Conservation (phyloP, 2,329 filamentous ascomycete genomes). For the Aureobasidium pullulans region DNA sequence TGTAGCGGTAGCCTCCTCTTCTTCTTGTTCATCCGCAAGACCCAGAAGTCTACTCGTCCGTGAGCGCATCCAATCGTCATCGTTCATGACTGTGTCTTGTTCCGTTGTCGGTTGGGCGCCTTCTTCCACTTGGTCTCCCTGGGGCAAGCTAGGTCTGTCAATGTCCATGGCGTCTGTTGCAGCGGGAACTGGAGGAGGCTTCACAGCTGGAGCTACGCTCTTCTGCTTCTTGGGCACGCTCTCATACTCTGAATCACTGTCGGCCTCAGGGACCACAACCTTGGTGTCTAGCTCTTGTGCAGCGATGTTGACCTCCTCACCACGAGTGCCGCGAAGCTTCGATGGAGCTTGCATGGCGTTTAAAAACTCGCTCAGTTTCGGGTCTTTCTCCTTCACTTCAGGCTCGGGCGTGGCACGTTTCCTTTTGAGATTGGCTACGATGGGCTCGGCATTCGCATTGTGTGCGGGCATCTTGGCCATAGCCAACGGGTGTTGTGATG, state of each 20-base stretch:
- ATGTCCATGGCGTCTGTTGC: neutral
- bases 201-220: constrained; percentile 15
- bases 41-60: constrained; percentile 81
- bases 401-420: constrained; percentile 53
- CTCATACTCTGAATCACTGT: constrained; percentile 66
- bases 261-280: constrained; percentile 32
- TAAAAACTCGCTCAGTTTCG: constrained; percentile 80
- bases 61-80: constrained; percentile 87
- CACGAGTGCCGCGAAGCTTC: constrained; percentile 52
- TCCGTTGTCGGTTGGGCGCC: constrained; percentile 18
- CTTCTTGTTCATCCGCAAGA: constrained; percentile 67
- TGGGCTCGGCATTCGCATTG: neutral
- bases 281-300: constrained; percentile 19
- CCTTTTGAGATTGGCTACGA: constrained; percentile 50
- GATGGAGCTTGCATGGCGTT: constrained; percentile 68
- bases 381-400: constrained; percentile 49
- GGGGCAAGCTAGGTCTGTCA: neutral
- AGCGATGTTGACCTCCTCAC: constrained; percentile 19
- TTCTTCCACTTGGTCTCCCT: neutral
- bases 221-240: constrained; percentile 45
- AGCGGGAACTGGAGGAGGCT: neutral
- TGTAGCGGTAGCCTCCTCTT: neutral
- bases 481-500: neutral
- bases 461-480: neutral
- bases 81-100: constrained; percentile 48